Evolutionary conservation across 768 basidiomycete species (phyloP).

Genomic region (Boletus rubropictus): DNA sequence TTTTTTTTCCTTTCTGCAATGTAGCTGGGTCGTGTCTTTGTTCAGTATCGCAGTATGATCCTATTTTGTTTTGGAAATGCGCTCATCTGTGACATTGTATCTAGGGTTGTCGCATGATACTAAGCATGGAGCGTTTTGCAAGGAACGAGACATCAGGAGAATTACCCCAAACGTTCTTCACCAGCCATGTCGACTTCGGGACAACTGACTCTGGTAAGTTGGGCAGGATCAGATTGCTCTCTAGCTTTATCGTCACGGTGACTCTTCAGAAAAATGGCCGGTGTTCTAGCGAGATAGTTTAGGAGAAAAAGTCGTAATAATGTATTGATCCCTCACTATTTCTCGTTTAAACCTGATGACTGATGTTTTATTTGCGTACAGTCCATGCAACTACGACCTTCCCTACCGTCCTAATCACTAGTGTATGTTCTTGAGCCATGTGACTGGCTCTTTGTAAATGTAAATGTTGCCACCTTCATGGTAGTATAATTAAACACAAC

Average conservation of each 20-base stretch:
- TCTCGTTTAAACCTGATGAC: too few species aligned
- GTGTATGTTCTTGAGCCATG: background rate
- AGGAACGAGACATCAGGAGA: background rate
- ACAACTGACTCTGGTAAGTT: background rate
- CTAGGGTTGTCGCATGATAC: constrained; percentile 25
- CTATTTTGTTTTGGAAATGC: background rate
- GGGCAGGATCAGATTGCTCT: too few species aligned
- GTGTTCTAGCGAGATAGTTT: background rate
- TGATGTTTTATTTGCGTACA: background rate
- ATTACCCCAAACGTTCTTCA: background rate
- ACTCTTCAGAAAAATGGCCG: background rate
- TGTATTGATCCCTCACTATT: background rate
- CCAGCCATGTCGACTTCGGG: constrained; percentile 8
- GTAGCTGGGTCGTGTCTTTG: constrained; percentile 13
- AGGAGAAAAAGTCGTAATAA: background rate
- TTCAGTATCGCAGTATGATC: constrained; percentile 12
- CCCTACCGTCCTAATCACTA: background rate
- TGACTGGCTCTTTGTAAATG: background rate
- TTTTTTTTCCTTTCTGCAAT: background rate
- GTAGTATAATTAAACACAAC: too few species aligned
- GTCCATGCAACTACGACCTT: background rate
- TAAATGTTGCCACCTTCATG: too few species aligned
- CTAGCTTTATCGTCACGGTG: background rate
- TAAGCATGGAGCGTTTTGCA: constrained; percentile 19
- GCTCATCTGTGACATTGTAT: background rate